A percentile compares a stretch with the other conserved stretches of the same genome.
Conservation (phyloP, 805 yeast species). For the Cyberlindnera sargentensis region DNA sequence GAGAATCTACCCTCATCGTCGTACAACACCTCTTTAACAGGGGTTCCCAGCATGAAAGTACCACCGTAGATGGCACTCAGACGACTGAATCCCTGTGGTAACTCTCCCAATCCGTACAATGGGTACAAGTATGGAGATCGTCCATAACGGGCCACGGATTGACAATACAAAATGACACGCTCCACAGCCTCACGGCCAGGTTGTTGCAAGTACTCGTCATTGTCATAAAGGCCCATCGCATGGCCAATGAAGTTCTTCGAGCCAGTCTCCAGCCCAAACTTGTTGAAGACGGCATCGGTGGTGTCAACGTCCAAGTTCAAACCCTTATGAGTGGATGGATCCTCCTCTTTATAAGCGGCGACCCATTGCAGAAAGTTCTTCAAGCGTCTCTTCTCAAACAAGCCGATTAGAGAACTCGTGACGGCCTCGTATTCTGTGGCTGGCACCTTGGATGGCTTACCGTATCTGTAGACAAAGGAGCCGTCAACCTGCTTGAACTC, state of each 20-base stretch:
- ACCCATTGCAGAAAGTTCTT: conserved; percentile 86
- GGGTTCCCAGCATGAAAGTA: conserved; percentile 95
- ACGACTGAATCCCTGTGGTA: conserved; percentile 99
- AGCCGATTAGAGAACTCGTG: conserved; percentile 86
- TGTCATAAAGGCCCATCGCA: conserved; percentile 96
- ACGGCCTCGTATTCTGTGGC: conserved; percentile 88
- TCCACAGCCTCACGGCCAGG: conserved; percentile 92
- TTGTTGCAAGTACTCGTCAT: conserved; percentile 79
- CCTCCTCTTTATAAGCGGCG: conserved; percentile 73
- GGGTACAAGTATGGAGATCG: conserved; percentile 96
- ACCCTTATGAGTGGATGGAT: conserved; percentile 74
- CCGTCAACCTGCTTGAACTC: conserved; percentile 98
- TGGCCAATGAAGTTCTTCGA: conserved; percentile 97
- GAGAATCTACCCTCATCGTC: conserved; percentile 64
- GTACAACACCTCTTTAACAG: conserved; percentile 82
- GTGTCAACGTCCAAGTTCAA: conserved; percentile 80
- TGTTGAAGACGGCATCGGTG: conserved; percentile 83
- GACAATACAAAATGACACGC: conserved; percentile 76
- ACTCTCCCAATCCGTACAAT: conserved; percentile 91
- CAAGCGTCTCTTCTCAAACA: conserved; percentile 94
- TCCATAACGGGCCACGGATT: conserved; percentile 90
- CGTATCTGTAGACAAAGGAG: conserved; percentile 79
- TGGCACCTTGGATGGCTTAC: conserved; percentile 92
- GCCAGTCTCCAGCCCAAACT: conserved; percentile 86
- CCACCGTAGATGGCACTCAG: conserved; percentile 97